These are phyloP conservation scores for Pythium aristosporum DNA, from an alignment of 352 stramenopile species.

Conservation along the genomic window DNA sequence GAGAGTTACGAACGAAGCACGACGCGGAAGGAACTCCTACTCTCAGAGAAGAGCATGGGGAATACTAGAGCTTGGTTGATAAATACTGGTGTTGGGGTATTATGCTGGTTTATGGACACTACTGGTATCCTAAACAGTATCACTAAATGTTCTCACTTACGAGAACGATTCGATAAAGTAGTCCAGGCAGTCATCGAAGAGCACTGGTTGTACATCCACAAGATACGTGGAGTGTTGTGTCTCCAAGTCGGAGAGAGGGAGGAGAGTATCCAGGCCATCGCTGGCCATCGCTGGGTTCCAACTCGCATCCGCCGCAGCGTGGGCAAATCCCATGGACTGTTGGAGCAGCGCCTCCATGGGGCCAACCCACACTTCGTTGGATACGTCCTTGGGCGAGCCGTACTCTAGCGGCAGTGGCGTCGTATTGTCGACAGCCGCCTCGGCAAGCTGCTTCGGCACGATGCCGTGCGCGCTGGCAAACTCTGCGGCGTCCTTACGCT, in stretches of 20 bases:
- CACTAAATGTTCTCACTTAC: not conserved
- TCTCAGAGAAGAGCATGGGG: not conserved
- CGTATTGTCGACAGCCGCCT: not conserved
- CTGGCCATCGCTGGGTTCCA: conserved; percentile 10
- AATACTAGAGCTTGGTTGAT: not conserved
- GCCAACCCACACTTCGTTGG: conserved; percentile 10
- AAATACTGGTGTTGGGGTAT: not conserved
- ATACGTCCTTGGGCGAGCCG: conserved; percentile 26
- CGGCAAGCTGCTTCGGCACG: not conserved
- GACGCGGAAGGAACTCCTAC: not conserved
- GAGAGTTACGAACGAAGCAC: not conserved
- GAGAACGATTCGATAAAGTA: conserved; percentile 31
- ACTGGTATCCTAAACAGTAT: no score
- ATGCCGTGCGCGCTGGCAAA: conserved; percentile 16
- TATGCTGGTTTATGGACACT: not conserved
- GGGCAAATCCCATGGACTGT: not conserved
- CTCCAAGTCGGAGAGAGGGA: conserved; percentile 26
- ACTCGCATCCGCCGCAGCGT: conserved; percentile 2
- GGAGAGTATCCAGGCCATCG: not conserved
- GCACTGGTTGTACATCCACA: conserved; percentile 16
- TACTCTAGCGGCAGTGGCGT: conserved; percentile 17
- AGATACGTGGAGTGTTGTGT: not conserved
- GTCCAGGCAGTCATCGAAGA: conserved; percentile 33
- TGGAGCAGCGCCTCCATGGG: conserved; percentile 19
- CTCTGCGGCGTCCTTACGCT: conserved; percentile 18